Conservation (phyloP, 192 early-diverging fungal species). For the Backusella westeae region DNA sequence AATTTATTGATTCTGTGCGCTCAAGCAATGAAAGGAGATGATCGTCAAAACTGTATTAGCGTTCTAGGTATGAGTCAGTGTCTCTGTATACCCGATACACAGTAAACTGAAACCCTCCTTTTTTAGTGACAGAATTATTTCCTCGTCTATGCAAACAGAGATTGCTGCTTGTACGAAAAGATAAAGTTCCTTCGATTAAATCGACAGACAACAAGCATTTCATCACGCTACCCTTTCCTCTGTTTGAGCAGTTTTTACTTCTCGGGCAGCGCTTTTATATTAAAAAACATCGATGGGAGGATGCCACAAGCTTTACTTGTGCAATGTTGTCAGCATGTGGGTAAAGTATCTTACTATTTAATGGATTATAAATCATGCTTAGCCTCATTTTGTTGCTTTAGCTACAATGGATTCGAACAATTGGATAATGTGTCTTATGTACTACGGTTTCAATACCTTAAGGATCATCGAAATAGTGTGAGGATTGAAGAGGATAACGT, state of each 20-base stretch:
- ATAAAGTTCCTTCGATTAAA: conserved; percentile 24
- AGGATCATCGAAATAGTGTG: conserved; percentile 18
- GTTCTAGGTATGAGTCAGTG: conserved; percentile 6
- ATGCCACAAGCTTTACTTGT: conserved; percentile 23
- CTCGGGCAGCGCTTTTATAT: conserved; percentile 34
- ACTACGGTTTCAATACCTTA: conserved; percentile 20
- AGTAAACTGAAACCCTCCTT: neutral
- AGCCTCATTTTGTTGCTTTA: neutral
- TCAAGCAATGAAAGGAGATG: conserved; percentile 9
- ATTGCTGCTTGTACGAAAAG: conserved; percentile 11
- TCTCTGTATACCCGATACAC: too few species aligned
- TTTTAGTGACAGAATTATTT: conserved; percentile 27
- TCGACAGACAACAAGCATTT: conserved; percentile 33
- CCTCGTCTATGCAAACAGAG: conserved; percentile 31
- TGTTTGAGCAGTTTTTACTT: conserved; percentile 24
- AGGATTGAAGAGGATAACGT: neutral
- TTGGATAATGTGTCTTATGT: conserved; percentile 14
- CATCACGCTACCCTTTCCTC: conserved; percentile 24
- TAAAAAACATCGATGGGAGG: conserved; percentile 20
- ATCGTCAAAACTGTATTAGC: conserved; percentile 11
- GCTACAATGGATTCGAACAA: conserved; percentile 15
- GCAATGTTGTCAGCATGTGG: conserved; percentile 25
- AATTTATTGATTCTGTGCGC: conserved; percentile 20
- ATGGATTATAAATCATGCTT: neutral
- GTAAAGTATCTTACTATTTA: neutral